Percentiles rank a stretch among this genome's conserved stretches.
Conservation (phyloP, 2,329 filamentous ascomycete species). For the Albophoma yamanashiensis region DNA sequence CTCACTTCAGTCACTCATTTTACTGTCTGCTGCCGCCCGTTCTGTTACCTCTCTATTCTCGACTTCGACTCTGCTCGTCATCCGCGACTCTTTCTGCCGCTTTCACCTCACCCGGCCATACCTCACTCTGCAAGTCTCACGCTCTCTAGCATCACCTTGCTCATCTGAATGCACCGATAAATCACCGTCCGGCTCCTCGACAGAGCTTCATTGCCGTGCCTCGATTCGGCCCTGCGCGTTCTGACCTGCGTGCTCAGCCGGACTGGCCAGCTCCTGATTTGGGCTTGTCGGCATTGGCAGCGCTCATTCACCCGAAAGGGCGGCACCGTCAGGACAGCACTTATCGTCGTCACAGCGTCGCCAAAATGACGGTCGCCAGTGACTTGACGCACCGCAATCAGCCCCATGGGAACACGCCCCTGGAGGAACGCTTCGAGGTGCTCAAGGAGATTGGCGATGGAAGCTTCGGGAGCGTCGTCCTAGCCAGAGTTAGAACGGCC, state of each 20-base stretch:
- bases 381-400: constrained; percentile 62
- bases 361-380: constrained; percentile 32
- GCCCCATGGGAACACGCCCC: constrained; percentile 47
- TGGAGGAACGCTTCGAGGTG: constrained; percentile 94
- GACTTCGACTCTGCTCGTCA: constrained; percentile 7
- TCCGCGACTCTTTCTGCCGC: neutral
- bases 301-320: neutral
- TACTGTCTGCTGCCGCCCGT: constrained; percentile 10
- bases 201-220: constrained; percentile 18
- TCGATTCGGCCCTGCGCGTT: constrained; percentile 14
- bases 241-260: constrained; percentile 6
- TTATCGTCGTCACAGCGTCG: neutral
- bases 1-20: constrained; percentile 31
- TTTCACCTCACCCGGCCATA: constrained; percentile 1
- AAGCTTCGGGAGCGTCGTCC: constrained; percentile 90
- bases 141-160: constrained; percentile 2
- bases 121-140: neutral
- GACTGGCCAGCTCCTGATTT: neutral
- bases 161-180: constrained; percentile 26
- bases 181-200: constrained; percentile 20
- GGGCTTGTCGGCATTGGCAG: neutral
- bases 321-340: neutral
- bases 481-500: constrained; percentile 84
- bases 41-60: constrained; percentile 2
- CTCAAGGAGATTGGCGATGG: constrained; percentile 98